A percentile compares a stretch with the other conserved stretches of the same genome.
phyloP scores from a whole-genome alignment of 805 yeast genomes.

The Wickerhamiella australiensis region DNA sequence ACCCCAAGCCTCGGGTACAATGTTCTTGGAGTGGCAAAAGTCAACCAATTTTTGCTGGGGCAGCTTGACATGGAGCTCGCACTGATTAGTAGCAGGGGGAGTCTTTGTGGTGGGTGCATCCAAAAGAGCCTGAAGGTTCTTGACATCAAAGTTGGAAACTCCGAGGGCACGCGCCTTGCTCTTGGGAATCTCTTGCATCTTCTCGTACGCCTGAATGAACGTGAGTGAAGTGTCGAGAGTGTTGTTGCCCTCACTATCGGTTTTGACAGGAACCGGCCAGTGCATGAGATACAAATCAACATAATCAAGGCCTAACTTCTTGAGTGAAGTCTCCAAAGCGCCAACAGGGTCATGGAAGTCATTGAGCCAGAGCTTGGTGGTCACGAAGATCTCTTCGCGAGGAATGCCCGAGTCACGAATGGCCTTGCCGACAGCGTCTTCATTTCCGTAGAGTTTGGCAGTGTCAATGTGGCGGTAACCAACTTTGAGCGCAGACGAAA shows the following conservation, averaged over 20 bases:
- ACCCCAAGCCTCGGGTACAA: conserved; percentile 59
- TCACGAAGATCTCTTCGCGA: conserved; percentile 45
- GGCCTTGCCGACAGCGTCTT: conserved; percentile 48
- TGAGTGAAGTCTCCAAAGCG: conserved; percentile 42
- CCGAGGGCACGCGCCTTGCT: conserved; percentile 55
- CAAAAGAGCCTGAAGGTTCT: conserved; percentile 40
- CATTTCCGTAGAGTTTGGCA: conserved; percentile 59
- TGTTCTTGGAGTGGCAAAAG: conserved; percentile 41
- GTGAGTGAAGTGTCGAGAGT: too few species aligned
- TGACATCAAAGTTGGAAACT: conserved; percentile 57
- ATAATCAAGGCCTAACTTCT: conserved; percentile 43
- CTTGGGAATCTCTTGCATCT: conserved; percentile 45
- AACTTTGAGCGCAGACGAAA: conserved; percentile 45
- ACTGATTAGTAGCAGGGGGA: conserved; percentile 61
- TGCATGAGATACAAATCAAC: conserved; percentile 56
- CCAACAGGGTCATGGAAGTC: conserved; percentile 31
- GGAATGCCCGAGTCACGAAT: conserved; percentile 34
- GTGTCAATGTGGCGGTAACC: conserved; percentile 70
- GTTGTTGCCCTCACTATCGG: conserved; percentile 9
- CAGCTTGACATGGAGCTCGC: conserved; percentile 63
- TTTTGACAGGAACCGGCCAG: conserved; percentile 43
- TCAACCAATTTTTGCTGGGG: conserved; percentile 51
- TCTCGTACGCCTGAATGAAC: conserved; percentile 50
- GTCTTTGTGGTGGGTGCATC: conserved; percentile 25
- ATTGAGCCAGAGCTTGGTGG: conserved; percentile 49